Evolutionary conservation across 495 filamentous ascomycete species (phyloP), one percentile per base, ranked within the genome.

Genomic region (Penicillium riverlandense): DNA sequence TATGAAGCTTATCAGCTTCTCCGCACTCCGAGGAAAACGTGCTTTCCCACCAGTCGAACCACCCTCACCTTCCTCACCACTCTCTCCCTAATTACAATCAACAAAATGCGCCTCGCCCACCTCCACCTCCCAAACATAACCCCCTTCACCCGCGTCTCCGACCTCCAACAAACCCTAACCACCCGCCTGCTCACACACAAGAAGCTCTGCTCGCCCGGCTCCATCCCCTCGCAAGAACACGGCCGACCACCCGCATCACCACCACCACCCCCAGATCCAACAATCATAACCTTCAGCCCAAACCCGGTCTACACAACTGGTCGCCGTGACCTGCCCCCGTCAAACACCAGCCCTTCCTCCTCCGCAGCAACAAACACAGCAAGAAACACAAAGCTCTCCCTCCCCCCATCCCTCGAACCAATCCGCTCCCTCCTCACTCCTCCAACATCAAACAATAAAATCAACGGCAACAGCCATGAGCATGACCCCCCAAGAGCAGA

Each of bases 271-370:
- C 88, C 79, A 6, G 62, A 69, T 22, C 79, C 92, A 27, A 82
- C 79, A 35, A 69, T 96, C 44, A 70, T 97, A 43, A 90, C 88
- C 48, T 90, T 92, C 70, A 79, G 85, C 43, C 88, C 90, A 34
- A 65, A 79, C 48, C 87, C 89, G 7, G 86, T 90, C 44, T 98
- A 90, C 67, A 97, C 92, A 28, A 83, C 84, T 52, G 92, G 92
- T 46, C 84, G 92, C 7, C 85, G 92, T 37, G 89, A 95, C 61
- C 68, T 80, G 2, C 71, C 72, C 10, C 73, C 77, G 1, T 73
- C 83, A 43, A 73, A 74, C 13, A 56, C 58, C 8, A 55, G 68
- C 42, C 50, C 58, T 49, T 11, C 56, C 45, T n/a, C 49, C 68
- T 16, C 55, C 49, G 29, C 41, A 41, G 13, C 33, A 56, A 12